Base-by-base conservation (phyloP, 192 early-diverging fungal species). In the Coemansia sp. region DNA sequence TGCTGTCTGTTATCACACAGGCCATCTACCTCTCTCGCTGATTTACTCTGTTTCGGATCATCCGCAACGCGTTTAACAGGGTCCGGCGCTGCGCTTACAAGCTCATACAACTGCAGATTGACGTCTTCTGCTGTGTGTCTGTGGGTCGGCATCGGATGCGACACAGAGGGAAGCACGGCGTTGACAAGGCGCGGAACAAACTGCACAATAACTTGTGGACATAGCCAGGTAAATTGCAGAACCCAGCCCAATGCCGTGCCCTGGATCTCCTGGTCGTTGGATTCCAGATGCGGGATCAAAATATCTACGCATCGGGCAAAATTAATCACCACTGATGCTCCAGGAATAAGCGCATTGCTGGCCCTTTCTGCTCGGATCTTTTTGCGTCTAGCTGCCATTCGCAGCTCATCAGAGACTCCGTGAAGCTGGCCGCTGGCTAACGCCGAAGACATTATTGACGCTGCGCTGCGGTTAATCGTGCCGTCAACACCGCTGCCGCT, bases 181-280 rank as follows among this genome's bases (percentile, higher is more conserved):
- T 85, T 87, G 30, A 98, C 87, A 2, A 98, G 84, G 28, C 84
- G 70, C 11, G 96, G 92, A 30, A 92, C 89, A 60, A 88, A 93
- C 11, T 89, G 86, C 30, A 98, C 85, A 64, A 98, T 91, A 3
- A 92, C 87, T 16, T 91, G 86, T 48, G 91, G 88, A 20, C 93
- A 91, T 25, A 96, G 79, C 28, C 80, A 76, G 28, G 96, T 90
- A 63, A 99, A 95, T 70, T 92, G 91, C 67, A 91, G 88, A 54
- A 96, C 88, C 97, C 97, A 99, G 48, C 86, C 83, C 18, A 99
- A 73, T 1, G 96, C 94, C 1, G 90, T 95, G 54, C 86, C 89
- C 80, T 98, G 98, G 18, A 94, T 96, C 61, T 98, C 96, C 75
- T 95, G 88, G 45, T 92, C 90, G 61, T 64, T 59, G 16, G 77